phyloP scores from a whole-genome alignment of 2,329 filamentous ascomycete genomes.

The Pseudofabraea citricarpa region DNA sequence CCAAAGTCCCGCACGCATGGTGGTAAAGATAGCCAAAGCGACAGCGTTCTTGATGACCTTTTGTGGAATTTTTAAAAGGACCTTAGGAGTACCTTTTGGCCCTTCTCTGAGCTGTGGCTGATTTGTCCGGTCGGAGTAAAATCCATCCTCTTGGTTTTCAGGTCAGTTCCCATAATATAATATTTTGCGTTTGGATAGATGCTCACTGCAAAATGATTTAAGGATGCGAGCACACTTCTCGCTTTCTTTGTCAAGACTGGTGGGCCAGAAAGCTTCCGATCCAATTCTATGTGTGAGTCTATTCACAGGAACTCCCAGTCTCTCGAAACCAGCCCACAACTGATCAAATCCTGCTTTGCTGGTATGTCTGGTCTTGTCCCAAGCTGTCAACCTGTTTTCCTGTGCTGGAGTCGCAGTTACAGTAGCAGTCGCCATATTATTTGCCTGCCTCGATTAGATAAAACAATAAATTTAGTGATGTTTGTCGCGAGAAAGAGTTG shows the following conservation, averaged over 20 bases:
- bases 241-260: conserved; percentile 77
- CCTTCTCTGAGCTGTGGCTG: conserved; percentile 38
- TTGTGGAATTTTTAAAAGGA: conserved; percentile 65
- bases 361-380: conserved; percentile 45
- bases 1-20: conserved; percentile 91
- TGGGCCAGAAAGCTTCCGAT: conserved; percentile 78
- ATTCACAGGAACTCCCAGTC: conserved; percentile 70
- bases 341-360: conserved; percentile 69
- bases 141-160: conserved; percentile 67
- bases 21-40: conserved; percentile 89
- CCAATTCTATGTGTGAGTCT: conserved; percentile 77
- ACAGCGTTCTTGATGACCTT: conserved; percentile 85
- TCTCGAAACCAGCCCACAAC: conserved; percentile 63
- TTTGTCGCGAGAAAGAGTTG: too few relatives aligned
- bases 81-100: conserved; percentile 45
- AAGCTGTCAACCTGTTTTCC: conserved; percentile 24
- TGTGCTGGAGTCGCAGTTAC: not conserved
- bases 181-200: conserved; percentile 17
- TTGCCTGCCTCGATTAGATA: too few relatives aligned
- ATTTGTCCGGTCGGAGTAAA: conserved; percentile 48
- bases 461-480: too few relatives aligned
- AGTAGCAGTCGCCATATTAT: not conserved
- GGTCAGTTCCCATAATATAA: too few relatives aligned
- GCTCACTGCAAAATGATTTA: conserved; percentile 81
- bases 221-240: conserved; percentile 87